Conservation (phyloP, 305 asterid species). For the Fraxinus ornus region DNA sequence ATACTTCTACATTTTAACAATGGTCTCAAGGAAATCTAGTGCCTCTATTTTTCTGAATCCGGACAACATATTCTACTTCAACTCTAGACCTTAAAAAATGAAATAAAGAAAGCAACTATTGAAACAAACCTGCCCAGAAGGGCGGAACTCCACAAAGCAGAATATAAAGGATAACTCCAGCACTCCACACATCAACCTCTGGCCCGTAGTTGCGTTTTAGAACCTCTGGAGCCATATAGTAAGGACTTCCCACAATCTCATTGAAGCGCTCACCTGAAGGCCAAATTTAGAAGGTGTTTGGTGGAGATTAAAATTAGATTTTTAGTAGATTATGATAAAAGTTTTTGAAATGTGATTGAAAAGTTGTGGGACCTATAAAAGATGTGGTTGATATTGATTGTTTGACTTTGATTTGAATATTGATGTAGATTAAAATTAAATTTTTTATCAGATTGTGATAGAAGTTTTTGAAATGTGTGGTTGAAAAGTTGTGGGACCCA, state of each 20-base stretch:
- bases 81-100: not conserved
- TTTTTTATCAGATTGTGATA: too few species aligned
- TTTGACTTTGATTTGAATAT: too few species aligned
- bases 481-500: too few species aligned
- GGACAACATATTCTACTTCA: not conserved
- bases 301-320: too few species aligned
- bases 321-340: too few species aligned
- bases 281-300: not conserved
- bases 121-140: conserved; percentile 67
- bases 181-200: conserved; percentile 69
- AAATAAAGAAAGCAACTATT: not conserved
- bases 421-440: too few species aligned
- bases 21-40: conserved; percentile 3
- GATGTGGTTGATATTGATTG: too few species aligned
- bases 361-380: too few species aligned
- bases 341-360: too few species aligned
- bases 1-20: not conserved
- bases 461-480: too few species aligned
- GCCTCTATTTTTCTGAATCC: not conserved
- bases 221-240: conserved; percentile 70
- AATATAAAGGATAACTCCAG: conserved; percentile 70
- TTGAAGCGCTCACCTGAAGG: conserved; percentile 55
- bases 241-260: conserved; percentile 81
- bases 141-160: conserved; percentile 72
- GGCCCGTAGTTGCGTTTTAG: conserved; percentile 58